Base-by-base conservation (phyloP, 2,329 filamentous ascomycete species). In the Arthrobotrys musiformis region DNA sequence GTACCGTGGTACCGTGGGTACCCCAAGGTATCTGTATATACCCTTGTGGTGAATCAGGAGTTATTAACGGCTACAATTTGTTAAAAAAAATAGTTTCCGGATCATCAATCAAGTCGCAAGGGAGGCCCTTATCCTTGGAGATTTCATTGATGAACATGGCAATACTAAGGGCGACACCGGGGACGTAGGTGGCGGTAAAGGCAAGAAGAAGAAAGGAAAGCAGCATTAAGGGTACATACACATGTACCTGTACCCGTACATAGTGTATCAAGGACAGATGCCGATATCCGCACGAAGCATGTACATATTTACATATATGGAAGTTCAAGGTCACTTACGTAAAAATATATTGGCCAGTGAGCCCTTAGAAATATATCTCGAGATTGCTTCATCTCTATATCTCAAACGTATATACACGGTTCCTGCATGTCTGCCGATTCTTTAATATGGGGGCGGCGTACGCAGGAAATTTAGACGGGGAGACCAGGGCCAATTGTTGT, bases 91-190 rank as follows among this genome's bases (percentile, higher is more conserved):
- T 40, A 78, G 74, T 22, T 78, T 78, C 63, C 74, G 74, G 8
- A 78, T 78, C 46, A 78, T 78, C 40, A 78, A 78, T 19, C 74
- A 78, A 63, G 68, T 78, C 19, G 74, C 74, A 33, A 52, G 74
- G 24, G 74, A 78, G 35, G 74, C 74, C 22, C 63, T 78, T 4
- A 56, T 72, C 24, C 50, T 68, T 15, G 74, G 74, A 15, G 58
- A 54, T 2, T 78, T 78, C 42, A 58, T 78, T 35, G 68, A 78
- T 50, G 74, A 77, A 48, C 70, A 76, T 37, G 70, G 70, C 35
- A 69, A 69, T 37, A 50, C 37, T 37, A 76, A 69, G 64, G 50
- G 26, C 8, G 70, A 76, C 11, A n/a, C 60, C 30, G 56, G 56
- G 6, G 73, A 77, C 62, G n/a, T n/a, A n/a, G n/a, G n/a, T n/a